Conservation (phyloP, 2,329 filamentous ascomycete genomes). For the Xylariaceae sp. region DNA sequence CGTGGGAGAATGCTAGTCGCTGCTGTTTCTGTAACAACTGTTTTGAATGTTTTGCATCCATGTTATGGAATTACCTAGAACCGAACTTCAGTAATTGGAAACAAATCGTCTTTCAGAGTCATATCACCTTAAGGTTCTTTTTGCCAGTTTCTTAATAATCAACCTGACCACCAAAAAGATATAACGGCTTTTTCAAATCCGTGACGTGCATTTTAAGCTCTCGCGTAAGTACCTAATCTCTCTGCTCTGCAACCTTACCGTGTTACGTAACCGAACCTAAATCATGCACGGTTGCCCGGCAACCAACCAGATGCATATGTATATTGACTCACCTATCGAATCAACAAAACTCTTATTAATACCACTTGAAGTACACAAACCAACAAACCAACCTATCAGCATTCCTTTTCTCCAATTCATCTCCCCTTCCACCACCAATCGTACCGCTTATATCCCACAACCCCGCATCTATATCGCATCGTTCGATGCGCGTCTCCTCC, state of each 20-base stretch:
- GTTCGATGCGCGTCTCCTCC: conserved; percentile 4
- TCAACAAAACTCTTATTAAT: background rate
- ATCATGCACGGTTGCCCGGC: conserved; percentile 13
- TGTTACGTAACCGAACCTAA: background rate
- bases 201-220: background rate
- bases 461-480: background rate
- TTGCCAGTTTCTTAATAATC: too few relatives aligned
- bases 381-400: background rate
- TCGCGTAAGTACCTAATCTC: background rate
- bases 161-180: too few relatives aligned
- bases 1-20: conserved; percentile 1
- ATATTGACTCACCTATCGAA: conserved; percentile 4
- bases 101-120: too few relatives aligned
- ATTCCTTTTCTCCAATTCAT: background rate
- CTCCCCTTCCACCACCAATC: background rate
- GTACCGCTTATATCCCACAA: background rate
- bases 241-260: background rate
- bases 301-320: conserved; percentile 2
- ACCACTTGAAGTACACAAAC: background rate
- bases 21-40: background rate
- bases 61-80: too few relatives aligned
- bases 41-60: too few relatives aligned
- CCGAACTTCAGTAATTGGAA: too few relatives aligned
- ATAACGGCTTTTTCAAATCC: too few relatives aligned
- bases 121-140: too few relatives aligned